Percentiles rank a stretch among this genome's conserved stretches.
phyloP scores from a whole-genome alignment of 805 yeast genomes.

The Wickerhamiella domercqiae region DNA sequence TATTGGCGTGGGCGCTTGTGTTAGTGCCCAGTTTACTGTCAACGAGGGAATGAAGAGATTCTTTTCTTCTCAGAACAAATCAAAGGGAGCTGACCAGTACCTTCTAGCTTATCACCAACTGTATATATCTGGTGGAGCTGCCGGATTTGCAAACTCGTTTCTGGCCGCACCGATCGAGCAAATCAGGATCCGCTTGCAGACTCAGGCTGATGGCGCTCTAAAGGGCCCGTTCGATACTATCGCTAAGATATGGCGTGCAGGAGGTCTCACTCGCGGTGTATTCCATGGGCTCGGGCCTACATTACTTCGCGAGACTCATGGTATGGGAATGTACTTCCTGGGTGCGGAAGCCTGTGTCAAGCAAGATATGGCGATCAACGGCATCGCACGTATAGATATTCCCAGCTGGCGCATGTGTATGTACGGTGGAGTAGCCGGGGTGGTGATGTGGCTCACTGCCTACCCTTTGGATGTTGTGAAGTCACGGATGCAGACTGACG shows the following conservation, averaged over 20 bases:
- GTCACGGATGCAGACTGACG: slow-evolving; percentile 71
- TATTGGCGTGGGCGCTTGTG: slow-evolving; percentile 94
- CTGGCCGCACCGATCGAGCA: slow-evolving; percentile 92
- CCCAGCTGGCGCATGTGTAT: slow-evolving; percentile 78
- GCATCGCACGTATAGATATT: slow-evolving; percentile 47
- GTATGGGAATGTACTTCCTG: slow-evolving; percentile 73
- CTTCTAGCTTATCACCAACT: slow-evolving; percentile 40
- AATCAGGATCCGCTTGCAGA: slow-evolving; percentile 83
- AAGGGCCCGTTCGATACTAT: slow-evolving; percentile 66
- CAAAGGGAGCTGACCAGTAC: slow-evolving; percentile 20
- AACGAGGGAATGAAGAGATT: slow-evolving; percentile 85
- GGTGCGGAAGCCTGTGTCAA: slow-evolving; percentile 82
- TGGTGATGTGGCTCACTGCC: slow-evolving; percentile 67
- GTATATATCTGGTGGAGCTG: slow-evolving; percentile 75
- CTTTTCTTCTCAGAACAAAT: slow-evolving; percentile 32
- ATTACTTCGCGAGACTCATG: slow-evolving; percentile 67
- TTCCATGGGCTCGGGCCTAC: slow-evolving; percentile 79
- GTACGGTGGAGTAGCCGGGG: slow-evolving; percentile 86
- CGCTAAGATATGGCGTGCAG: slow-evolving; percentile 35
- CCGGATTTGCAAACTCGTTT: slow-evolving; percentile 80
- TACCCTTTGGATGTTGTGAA: slow-evolving; percentile 89
- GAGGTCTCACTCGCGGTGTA: slow-evolving; percentile 43
- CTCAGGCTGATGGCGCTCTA: slow-evolving; percentile 51
- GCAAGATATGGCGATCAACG: slow-evolving; percentile 36
- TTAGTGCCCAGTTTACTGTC: slow-evolving; percentile 88